Evolutionary conservation across 176 grass and related monocot genomes (phyloP), one percentile per base, ranked within the genome.

Genomic region (Musa itinerans): DNA sequence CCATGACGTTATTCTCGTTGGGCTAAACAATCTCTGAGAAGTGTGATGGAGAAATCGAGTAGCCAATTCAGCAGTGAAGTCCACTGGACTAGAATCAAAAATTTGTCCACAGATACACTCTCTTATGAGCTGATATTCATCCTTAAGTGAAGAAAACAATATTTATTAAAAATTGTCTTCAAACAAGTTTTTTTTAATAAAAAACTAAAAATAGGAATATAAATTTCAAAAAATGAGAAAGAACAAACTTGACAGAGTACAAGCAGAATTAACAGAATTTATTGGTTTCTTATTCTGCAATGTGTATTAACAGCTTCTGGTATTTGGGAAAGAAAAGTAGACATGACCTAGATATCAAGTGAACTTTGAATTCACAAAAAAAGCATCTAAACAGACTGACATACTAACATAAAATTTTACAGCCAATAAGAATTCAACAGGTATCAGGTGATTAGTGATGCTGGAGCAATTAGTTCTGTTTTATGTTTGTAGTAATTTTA

Each of bases 101-200:
- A 94, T 88, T 87, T 99, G 95, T 50, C 88, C 95, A 48, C 83
- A 92, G 53, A 94, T 89, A 58, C 84, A 94, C 54, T 99, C 84
- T 80, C 88, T 92, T 67, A 94, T 82, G 59, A 94, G 77, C 59
- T 74, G 74, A 84, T 89, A 94, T 66, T 99, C 91, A 89, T 83
- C 77, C 90, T 94, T 73, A 63, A 80, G 21, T 21, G 16, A 85
- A 65, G 75, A 63, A 73, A 55, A 27, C n/a, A 53, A 3, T 21
- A 16, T 16, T 11, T 10, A 16, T 23, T 5, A 19, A 43, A 43
- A 63, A 26, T 24, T 65, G 10, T n/a, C 13, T 23, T 43, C 9
- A 51, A 52, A 64, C 20, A 21, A 22, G 5, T 14, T 0, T 54
- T 20, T 17, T 52, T 43, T 43, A 43, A 50, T 52, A 24, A 74